A percentile compares a stretch with the other conserved stretches of the same genome.
Evolutionary conservation across 2,329 filamentous ascomycete genomes (phyloP).

Genomic region (Trichoderma sp.): DNA sequence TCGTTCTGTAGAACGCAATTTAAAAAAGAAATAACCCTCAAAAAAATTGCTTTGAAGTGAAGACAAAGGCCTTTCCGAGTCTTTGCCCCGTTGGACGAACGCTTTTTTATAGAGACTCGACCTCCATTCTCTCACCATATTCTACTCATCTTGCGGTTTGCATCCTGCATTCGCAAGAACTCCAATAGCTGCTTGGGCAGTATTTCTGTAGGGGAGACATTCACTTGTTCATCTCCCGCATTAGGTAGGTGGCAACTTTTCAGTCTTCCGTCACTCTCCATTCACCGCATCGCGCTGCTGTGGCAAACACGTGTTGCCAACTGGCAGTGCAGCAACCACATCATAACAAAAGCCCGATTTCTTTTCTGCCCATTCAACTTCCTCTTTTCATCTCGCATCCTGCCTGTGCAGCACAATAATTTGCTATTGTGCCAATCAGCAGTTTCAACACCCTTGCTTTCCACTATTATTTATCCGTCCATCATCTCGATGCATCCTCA

Average conservation of each 20-base stretch:
- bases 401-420: conserved; percentile 8
- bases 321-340: conserved; percentile 5
- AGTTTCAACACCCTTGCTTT: conserved; percentile 1
- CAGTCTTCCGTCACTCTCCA: conserved; percentile 26
- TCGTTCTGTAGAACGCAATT: conserved; percentile 42
- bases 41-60: conserved; percentile 33
- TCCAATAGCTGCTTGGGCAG: conserved; percentile 37
- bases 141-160: conserved; percentile 26
- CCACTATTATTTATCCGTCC: conserved; percentile 4
- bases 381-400: conserved; percentile 30
- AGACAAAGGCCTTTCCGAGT: conserved; percentile 34
- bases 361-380: conserved; percentile 30
- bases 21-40: conserved; percentile 25
- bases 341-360: conserved; percentile 31
- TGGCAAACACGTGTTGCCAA: conserved; percentile 18
- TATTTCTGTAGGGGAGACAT: conserved; percentile 79
- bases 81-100: conserved; percentile 21
- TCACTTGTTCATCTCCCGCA: conserved; percentile 95
- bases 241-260: conserved; percentile 54
- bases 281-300: conserved; percentile 20
- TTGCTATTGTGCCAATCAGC: conserved; percentile 8
- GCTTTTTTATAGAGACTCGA: conserved; percentile 18
- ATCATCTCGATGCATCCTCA: not conserved
- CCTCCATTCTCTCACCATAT: conserved; percentile 17
- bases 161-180: conserved; percentile 31